Percentiles rank a stretch among this genome's conserved stretches.
Evolutionary conservation across 169 alveolate species (phyloP).

Genomic region (Eimeria acervulina): DNA sequence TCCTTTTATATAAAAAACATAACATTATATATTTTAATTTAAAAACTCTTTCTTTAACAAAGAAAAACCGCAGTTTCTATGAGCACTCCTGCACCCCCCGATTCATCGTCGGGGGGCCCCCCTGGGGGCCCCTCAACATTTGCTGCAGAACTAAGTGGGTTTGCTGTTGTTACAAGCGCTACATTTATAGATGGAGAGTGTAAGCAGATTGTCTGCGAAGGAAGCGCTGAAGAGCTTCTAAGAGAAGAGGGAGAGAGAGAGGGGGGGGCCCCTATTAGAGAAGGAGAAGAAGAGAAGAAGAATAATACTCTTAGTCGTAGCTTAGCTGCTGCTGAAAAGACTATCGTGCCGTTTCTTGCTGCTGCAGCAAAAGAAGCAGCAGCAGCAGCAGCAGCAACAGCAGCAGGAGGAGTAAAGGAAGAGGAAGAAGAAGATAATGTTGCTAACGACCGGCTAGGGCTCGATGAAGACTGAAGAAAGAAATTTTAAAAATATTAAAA

Average conservation of each 20-base stretch:
- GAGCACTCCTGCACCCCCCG: not conserved
- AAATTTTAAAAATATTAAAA: not conserved
- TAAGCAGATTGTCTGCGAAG: constrained; percentile 5
- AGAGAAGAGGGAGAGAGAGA: not conserved
- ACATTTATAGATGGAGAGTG: constrained; percentile 2
- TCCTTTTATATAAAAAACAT: too few species aligned
- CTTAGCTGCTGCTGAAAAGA: constrained; percentile 4
- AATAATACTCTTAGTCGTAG: not conserved
- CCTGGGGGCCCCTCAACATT: constrained; percentile 21
- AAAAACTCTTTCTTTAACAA: too few species aligned
- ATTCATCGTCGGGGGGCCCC: not conserved
- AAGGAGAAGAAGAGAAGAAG: not conserved
- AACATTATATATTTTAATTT: too few species aligned
- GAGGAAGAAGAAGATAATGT: constrained; percentile 37
- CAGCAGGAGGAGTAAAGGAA: not conserved
- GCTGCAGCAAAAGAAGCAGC: constrained; percentile 45
- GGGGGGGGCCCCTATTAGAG: not conserved
- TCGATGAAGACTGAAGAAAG: not conserved
- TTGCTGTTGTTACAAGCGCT: not conserved
- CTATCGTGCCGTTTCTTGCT: not conserved
- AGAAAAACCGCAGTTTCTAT: not conserved
- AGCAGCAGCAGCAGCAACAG: too few species aligned
- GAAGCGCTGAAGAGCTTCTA: not conserved
- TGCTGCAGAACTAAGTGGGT: not conserved
- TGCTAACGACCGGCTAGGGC: constrained; percentile 49